These are phyloP conservation scores for Gracilaria domingensis DNA, from an alignment of 23 red algal genomes.

Conservation along the genomic window DNA sequence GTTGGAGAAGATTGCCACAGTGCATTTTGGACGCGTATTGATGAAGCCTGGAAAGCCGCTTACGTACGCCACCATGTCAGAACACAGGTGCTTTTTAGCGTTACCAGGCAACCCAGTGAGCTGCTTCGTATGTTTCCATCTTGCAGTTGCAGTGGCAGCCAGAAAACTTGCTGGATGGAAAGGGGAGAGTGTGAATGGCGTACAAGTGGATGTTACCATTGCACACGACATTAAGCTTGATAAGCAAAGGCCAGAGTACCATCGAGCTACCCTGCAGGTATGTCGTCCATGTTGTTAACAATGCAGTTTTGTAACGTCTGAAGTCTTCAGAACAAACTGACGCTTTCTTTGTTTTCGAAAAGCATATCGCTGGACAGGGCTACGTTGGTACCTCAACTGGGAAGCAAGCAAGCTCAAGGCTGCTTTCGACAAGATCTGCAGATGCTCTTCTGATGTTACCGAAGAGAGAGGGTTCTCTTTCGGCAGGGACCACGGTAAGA, in stretches of 20 bases:
- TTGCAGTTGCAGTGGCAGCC: conserved; percentile 65
- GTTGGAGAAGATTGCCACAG: conserved; percentile 68
- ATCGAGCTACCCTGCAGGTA: conserved; percentile 69
- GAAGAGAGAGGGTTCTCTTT: conserved; percentile 28
- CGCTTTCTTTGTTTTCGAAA: not conserved
- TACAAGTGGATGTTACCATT: conserved; percentile 29
- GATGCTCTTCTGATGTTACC: conserved; percentile 72
- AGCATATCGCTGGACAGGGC: not conserved
- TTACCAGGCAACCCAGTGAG: conserved; percentile 89
- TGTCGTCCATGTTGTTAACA: not conserved
- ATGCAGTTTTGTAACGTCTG: not conserved
- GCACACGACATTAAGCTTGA: conserved; percentile 60
- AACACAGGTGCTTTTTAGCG: conserved; percentile 49
- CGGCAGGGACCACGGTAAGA: conserved; percentile 37
- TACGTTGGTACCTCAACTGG: conserved; percentile 61
- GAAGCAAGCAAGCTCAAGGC: conserved; percentile 62
- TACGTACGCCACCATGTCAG: conserved; percentile 79
- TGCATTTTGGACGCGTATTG: conserved; percentile 89
- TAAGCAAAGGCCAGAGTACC: conserved; percentile 81
- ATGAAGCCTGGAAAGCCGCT: conserved; percentile 99
- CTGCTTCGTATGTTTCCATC: conserved; percentile 85
- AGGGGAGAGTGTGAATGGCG: not conserved
- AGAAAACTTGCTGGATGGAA: conserved; percentile 55
- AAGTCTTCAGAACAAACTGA: not conserved
- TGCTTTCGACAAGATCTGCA: conserved; percentile 57